A percentile compares a stretch with the other conserved stretches of the same genome.
phyloP scores from a whole-genome alignment of 2,329 filamentous ascomycete genomes.

The Monosporascus sp. region DNA sequence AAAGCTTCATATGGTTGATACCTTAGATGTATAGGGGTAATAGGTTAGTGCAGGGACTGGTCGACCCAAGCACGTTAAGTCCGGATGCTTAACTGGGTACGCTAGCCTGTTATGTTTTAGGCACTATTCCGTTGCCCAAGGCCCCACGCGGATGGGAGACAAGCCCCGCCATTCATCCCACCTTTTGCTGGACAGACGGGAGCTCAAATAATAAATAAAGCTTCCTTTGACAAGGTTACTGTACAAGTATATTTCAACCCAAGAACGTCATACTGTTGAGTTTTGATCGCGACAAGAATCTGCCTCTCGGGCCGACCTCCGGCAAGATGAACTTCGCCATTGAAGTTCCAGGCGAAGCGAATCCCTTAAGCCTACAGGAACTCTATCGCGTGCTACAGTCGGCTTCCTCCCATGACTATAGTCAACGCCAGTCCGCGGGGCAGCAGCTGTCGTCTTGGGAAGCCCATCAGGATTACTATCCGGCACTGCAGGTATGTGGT shows the following conservation, averaged over 20 bases:
- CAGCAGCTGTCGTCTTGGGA: constrained; percentile 72
- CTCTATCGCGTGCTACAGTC: constrained; percentile 60
- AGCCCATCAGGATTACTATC: constrained; percentile 59
- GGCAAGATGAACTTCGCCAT: constrained; percentile 61
- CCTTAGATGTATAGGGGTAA: too few relatives aligned
- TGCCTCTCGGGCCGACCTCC: not conserved
- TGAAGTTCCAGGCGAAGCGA: constrained; percentile 78
- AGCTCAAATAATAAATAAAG: too few relatives aligned
- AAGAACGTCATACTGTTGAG: too few relatives aligned
- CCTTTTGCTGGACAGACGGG: not conserved
- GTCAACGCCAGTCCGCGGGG: constrained; percentile 60
- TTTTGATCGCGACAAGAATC: not conserved
- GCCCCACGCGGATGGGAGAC: too few relatives aligned
- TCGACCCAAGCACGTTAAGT: too few relatives aligned
- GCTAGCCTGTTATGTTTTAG: too few relatives aligned
- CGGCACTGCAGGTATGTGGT: constrained; percentile 57
- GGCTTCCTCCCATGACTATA: constrained; percentile 57
- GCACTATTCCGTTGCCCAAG: too few relatives aligned
- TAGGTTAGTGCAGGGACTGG: too few relatives aligned
- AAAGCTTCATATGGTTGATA: too few relatives aligned
- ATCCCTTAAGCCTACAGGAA: constrained; percentile 58
- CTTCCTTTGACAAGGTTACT: too few relatives aligned
- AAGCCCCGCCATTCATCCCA: constrained; percentile 1
- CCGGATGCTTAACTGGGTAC: too few relatives aligned
- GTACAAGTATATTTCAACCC: too few relatives aligned